A percentile compares a stretch with the other conserved stretches of the same genome.
These are phyloP conservation scores for Schizophyllum amplum DNA, from an alignment of 1,284 basidiomycete species.

Conservation along the genomic window DNA sequence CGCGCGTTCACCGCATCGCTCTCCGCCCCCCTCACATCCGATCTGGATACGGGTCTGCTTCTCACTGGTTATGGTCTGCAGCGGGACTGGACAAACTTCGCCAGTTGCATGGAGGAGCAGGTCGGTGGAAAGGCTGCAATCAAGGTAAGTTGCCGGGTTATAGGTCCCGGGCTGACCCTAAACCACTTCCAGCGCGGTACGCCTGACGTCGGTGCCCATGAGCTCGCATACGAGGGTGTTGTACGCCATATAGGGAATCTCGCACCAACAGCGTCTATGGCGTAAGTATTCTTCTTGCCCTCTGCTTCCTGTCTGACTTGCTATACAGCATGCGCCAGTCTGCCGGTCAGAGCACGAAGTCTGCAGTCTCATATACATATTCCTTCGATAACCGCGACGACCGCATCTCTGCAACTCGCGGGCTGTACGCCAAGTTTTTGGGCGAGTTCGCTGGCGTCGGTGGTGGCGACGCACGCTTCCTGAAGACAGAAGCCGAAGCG, in stretches of 20 bases:
- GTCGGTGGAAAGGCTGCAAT: constrained; percentile 60
- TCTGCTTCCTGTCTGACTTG: constrained; percentile 6
- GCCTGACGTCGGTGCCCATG: constrained; percentile 51
- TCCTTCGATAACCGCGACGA: constrained; percentile 79
- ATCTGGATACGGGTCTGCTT: constrained; percentile 55
- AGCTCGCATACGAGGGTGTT: constrained; percentile 77
- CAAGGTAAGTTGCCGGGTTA: constrained; percentile 47
- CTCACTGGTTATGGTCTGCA: constrained; percentile 56
- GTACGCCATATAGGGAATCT: constrained; percentile 69
- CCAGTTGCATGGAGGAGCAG: constrained; percentile 61
- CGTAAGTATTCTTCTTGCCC: constrained; percentile 34
- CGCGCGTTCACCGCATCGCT: constrained; percentile 71
- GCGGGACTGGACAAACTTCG: constrained; percentile 62
- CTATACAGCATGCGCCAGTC: constrained; percentile 67
- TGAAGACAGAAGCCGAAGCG: constrained; percentile 65
- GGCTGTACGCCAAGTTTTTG: constrained; percentile 52
- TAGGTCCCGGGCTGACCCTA: constrained; percentile 21
- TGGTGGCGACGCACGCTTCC: constrained; percentile 64
- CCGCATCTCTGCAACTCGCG: constrained; percentile 53
- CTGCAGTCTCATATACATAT: constrained; percentile 76
- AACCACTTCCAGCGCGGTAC: constrained; percentile 28
- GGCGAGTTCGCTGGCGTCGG: constrained; percentile 72
- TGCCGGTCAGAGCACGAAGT: constrained; percentile 78
- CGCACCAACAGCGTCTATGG: constrained; percentile 69
- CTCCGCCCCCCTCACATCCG: constrained; percentile 46